Base-by-base conservation (phyloP, 2,329 filamentous ascomycete genomes). In the Xylaria sp. region DNA sequence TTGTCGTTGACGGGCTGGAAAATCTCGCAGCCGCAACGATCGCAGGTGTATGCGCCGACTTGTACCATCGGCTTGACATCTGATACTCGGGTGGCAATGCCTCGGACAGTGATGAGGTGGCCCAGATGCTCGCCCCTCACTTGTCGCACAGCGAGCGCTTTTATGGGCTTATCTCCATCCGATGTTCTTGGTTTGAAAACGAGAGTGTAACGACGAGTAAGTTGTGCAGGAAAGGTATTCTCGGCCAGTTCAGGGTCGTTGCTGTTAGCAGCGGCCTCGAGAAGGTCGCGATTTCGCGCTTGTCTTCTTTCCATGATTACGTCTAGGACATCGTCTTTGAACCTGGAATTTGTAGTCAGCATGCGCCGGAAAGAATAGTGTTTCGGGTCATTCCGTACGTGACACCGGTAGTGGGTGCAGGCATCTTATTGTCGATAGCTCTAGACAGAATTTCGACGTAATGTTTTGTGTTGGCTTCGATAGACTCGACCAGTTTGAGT, bases 11-110 rank as follows among this genome's bases (percentile, higher is more conserved):
- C 88, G 3, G 97, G 95, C 82, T 99, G 96, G 86, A 98, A 99
- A 77, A 99, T 95, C 82, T 99, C 96, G 79, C 92, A 94, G 67
- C 96, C 96, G 78, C 96, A 99, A 70, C 94, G 91, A 81, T 99
- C 96, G 82, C 96, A 99, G 62, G 94, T 96, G 82, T 99, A 99
- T 46, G 96, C 96, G 80, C 97, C 98, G 78, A 99, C 97, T 78
- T 95, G 92, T n/a, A 98, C 93, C 12, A 96, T 90, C 46, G 96
- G 96, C 85, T 99, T 99, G 75, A 99, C 96, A 78, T 99, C 96
- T 1, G 96, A 98, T 1, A 98, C 96, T 78, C 96, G 89, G 1
- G 96, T 99, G 2, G 94, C 91, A 72, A 99, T 99, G 72, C 94
- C 95, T 67, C 96, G 91, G 58, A 99, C 89, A 4, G 96, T 98